These are phyloP conservation scores for Amanita jacksonii DNA, from an alignment of 768 basidiomycete genomes.

Conservation along the genomic window DNA sequence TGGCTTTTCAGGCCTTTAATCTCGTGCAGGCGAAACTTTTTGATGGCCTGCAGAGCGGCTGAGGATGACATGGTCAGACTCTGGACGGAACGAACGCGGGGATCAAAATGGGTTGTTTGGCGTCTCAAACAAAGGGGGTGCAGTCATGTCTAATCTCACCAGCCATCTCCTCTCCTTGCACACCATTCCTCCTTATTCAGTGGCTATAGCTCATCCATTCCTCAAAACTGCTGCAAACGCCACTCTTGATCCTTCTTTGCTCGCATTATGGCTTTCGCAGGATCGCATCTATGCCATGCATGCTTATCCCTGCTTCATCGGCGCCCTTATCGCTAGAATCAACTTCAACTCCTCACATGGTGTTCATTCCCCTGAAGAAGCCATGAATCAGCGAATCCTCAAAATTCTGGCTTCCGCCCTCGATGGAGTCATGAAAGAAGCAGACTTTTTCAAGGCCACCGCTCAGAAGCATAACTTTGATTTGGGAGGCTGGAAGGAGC, in stretches of 20 bases:
- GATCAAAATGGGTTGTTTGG: slow-evolving; percentile 3
- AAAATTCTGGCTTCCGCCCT: slow-evolving; percentile 42
- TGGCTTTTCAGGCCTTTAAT: slow-evolving; percentile 28
- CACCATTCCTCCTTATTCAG: slow-evolving; percentile 29
- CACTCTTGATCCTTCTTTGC: slow-evolving; percentile 33
- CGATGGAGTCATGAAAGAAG: slow-evolving; percentile 46
- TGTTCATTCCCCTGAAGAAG: slow-evolving; percentile 23
- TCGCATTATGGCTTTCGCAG: slow-evolving; percentile 60
- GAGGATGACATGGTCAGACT: slow-evolving; percentile 2
- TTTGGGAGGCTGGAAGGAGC: slow-evolving; percentile 38
- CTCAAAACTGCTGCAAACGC: slow-evolving; percentile 47
- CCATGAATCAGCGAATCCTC: slow-evolving; percentile 31
- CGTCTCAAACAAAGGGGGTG: background rate
- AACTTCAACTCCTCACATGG: slow-evolving; percentile 32
- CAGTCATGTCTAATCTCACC: slow-evolving; percentile 16
- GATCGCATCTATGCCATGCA: slow-evolving; percentile 68
- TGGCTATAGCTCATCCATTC: slow-evolving; percentile 49
- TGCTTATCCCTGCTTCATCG: slow-evolving; percentile 68
- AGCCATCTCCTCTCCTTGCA: slow-evolving; percentile 28
- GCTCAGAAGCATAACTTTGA: slow-evolving; percentile 35
- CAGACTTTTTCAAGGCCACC: slow-evolving; percentile 50
- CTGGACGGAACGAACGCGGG: background rate
- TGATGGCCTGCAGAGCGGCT: slow-evolving; percentile 24
- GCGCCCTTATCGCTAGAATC: slow-evolving; percentile 51
- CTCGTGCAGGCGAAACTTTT: slow-evolving; percentile 38